Evolutionary conservation across 2,329 filamentous ascomycete genomes (phyloP).

Genomic region (Pseudogymnoascus sp.): DNA sequence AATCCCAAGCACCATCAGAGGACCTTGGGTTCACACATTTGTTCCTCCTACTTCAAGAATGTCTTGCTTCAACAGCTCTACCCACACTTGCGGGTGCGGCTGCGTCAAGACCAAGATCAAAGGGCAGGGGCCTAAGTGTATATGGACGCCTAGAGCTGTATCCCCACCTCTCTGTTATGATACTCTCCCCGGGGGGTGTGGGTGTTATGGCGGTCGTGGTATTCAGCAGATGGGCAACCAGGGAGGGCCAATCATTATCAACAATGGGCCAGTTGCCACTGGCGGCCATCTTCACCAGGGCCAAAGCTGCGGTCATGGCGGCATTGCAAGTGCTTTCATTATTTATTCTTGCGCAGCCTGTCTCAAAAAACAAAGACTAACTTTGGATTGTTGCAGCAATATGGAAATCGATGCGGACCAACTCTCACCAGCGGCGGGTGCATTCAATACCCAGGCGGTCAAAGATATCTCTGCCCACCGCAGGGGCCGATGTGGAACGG

Average conservation of each 20-base stretch:
- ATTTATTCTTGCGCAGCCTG: not conserved
- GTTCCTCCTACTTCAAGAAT: constrained; percentile 34
- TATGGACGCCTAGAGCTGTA: not conserved
- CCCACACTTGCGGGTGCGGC: not conserved
- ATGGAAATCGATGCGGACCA: not conserved
- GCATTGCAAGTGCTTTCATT: constrained; percentile 2
- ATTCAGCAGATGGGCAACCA: constrained; percentile 1
- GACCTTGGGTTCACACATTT: constrained; percentile 48
- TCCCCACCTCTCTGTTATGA: not conserved
- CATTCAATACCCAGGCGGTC: not conserved
- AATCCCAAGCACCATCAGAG: constrained; percentile 49
- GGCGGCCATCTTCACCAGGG: constrained; percentile 4
- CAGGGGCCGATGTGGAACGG: constrained; percentile 11
- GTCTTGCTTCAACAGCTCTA: not conserved
- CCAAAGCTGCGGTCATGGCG: not conserved
- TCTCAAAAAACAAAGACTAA: not conserved
- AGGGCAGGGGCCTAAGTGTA: not conserved
- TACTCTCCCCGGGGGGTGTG: not conserved
- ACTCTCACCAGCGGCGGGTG: not conserved
- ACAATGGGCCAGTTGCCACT: constrained; percentile 9
- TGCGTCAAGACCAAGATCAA: not conserved
- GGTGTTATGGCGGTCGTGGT: not conserved
- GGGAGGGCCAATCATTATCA: constrained; percentile 10
- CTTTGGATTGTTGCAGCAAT: not conserved
- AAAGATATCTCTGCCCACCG: constrained; percentile 2